Base-by-base conservation (phyloP, 257 asterid genomes). In the Solanum appendiculatum region DNA sequence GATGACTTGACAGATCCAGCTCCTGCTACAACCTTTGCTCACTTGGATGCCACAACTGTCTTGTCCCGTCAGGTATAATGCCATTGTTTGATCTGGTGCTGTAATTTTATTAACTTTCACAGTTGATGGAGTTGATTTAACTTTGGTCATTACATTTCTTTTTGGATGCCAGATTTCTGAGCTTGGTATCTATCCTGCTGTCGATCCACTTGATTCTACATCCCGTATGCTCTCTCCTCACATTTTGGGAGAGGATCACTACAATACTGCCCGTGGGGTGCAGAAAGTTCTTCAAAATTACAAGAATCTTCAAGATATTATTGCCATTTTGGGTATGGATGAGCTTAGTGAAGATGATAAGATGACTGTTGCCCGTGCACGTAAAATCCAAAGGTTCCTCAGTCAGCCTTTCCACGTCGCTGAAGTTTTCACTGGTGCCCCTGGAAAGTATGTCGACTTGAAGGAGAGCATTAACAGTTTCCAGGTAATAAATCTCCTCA, bases 1-100 rank as follows among this genome's bases (percentile, higher is more conserved):
- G 99, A 97, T 90, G 99, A 97, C 92, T 94, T 97, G 98, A 97
- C 99, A n/a, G 99, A 97, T 94, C 99, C 99, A 46, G 99, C 99
- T 66, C 99, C 99, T 56, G 99, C 99, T 78, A 97, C 99, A 16
- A 97, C 99, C 58, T 97, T 97, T 88, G 99, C 99, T 91, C 99
- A 97, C 93, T 97, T 97, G 98, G 99, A 97, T 88, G 99, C 99
- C 89, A 97, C 99, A 69, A 97, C 99, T 80, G 99, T 97, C 93
- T 90, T 97, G 87, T 97, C 99, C 16, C 93, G 99, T 86, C 96
- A 94, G 92, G 99, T 96, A 84, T 37, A 40, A 18, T 42, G 14
- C 27, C 74, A 1, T 75, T 1, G 51, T 36, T 12, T 63, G 46
- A 63, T 9, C n/a, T 51, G 33, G 58, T 86, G 66, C 36, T 10